phyloP scores from a whole-genome alignment of 163 green algal genomes.

The Chloromonas sp. region DNA sequence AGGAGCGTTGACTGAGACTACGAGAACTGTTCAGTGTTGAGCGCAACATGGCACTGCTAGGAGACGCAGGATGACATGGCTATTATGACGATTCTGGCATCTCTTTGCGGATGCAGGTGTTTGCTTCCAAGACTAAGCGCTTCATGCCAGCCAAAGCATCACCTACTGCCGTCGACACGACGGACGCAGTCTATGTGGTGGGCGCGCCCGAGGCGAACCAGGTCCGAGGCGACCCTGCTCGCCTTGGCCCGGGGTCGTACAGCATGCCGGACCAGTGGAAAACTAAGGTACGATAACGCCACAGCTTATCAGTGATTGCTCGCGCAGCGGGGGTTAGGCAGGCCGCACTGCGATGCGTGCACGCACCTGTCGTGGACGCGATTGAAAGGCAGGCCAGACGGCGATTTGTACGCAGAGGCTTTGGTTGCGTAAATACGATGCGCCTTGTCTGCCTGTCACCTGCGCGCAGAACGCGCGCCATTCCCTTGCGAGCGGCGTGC shows the following conservation, averaged over 20 bases:
- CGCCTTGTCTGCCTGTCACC: not conserved
- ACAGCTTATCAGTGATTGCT: not conserved
- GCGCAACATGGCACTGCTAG: too few species aligned
- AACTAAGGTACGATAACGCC: not conserved
- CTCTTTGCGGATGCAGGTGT: not conserved
- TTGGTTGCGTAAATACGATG: not conserved
- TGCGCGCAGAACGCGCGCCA: not conserved
- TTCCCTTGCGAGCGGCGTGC: not conserved
- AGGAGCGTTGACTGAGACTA: too few species aligned
- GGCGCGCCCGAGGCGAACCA: not conserved
- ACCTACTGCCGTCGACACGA: slow-evolving; percentile 4
- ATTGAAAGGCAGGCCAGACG: not conserved
- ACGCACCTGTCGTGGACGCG: not conserved
- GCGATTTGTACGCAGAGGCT: not conserved
- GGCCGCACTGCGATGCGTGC: not conserved
- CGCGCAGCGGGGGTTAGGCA: not conserved
- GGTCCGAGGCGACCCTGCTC: not conserved
- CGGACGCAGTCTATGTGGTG: not conserved
- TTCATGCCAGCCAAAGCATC: slow-evolving; percentile 3
- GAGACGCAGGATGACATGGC: too few species aligned
- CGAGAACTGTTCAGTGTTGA: too few species aligned
- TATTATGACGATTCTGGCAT: too few species aligned
- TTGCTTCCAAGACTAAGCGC: slow-evolving; percentile 8
- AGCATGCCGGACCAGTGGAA: slow-evolving; percentile 6
- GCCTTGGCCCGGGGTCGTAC: slow-evolving; percentile 8